Percentiles rank a stretch among this genome's conserved stretches.
Conservation (phyloP, 305 asterid genomes). For the Andrographis paniculata region DNA sequence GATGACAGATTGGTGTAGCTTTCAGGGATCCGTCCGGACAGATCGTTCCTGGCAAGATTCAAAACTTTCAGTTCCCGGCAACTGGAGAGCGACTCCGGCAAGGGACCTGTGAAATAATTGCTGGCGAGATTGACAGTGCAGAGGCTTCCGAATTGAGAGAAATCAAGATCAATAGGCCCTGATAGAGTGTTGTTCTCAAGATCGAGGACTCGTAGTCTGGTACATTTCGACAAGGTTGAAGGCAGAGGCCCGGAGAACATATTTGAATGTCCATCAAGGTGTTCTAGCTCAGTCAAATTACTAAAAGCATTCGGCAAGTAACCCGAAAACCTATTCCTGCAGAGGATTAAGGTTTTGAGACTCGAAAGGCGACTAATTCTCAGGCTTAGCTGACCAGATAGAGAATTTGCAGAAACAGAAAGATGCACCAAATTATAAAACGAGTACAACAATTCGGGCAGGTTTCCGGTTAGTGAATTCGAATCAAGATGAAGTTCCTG, state of each 20-base stretch:
- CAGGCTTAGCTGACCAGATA: slow-evolving; percentile 59
- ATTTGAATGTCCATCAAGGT: slow-evolving; percentile 60
- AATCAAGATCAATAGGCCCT: slow-evolving; percentile 62
- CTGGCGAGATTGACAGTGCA: slow-evolving; percentile 61
- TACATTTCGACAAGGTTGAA: slow-evolving; percentile 45
- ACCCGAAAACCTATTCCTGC: slow-evolving; percentile 54
- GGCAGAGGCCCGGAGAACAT: slow-evolving; percentile 64
- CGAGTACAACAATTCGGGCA: slow-evolving; percentile 53
- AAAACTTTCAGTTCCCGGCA: slow-evolving; percentile 41
- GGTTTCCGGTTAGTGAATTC: slow-evolving; percentile 54
- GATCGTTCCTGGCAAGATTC: slow-evolving; percentile 60
- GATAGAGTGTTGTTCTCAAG: slow-evolving; percentile 65
- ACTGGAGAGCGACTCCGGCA: slow-evolving; percentile 62
- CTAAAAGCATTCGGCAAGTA: slow-evolving; percentile 65
- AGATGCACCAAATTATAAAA: slow-evolving; percentile 55
- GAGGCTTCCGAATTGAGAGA: slow-evolving; percentile 44
- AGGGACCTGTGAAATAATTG: slow-evolving; percentile 52
- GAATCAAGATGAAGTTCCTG: slow-evolving; percentile 44
- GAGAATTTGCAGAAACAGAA: slow-evolving; percentile 48
- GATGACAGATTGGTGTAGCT: slow-evolving; percentile 59
- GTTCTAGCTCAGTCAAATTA: slow-evolving; percentile 53
- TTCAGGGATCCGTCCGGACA: slow-evolving; percentile 52
- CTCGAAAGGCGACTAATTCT: slow-evolving; percentile 61
- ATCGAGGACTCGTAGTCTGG: slow-evolving; percentile 57
- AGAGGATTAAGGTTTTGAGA: slow-evolving; percentile 43